Conservation (phyloP, 2,329 filamentous ascomycete genomes). For the Pezicula neosporulosa region DNA sequence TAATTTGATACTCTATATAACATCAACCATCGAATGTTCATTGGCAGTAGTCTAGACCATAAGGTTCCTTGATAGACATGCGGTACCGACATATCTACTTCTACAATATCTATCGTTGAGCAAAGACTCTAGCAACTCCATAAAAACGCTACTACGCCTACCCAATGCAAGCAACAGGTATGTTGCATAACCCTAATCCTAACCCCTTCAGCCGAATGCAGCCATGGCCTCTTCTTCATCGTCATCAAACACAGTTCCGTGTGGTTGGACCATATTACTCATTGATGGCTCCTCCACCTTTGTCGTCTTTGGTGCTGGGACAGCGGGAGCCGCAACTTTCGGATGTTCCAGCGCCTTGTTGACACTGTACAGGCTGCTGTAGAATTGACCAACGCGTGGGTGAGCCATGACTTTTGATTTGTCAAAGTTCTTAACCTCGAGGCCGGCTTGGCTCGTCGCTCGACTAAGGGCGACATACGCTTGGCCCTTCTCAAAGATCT, state of each 20-base stretch:
- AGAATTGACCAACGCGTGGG: constrained; percentile 80
- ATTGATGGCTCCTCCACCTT: constrained; percentile 17
- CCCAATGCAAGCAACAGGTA: not conserved
- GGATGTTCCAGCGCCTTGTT: constrained; percentile 43
- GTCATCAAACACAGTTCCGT: constrained; percentile 34
- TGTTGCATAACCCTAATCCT: not conserved
- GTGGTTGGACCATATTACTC: constrained; percentile 3
- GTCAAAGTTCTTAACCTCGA: constrained; percentile 88
- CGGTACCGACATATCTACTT: not conserved
- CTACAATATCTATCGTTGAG: not conserved
- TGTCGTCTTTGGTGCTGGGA: constrained; percentile 8
- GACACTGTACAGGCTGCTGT: constrained; percentile 74
- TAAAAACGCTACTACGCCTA: constrained; percentile 1
- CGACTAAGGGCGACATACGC: constrained; percentile 95
- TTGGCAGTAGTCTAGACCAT: too few species aligned
- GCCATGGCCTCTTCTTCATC: constrained; percentile 46
- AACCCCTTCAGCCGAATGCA: constrained; percentile 36
- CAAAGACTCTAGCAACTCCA: constrained; percentile 3
- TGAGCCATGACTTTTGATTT: constrained; percentile 93
- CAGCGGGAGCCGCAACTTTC: constrained; percentile 17
- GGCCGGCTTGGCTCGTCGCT: constrained; percentile 79
- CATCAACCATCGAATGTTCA: too few species aligned
- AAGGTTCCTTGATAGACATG: too few species aligned
- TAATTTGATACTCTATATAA: too few species aligned
- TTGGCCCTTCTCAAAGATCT: constrained; percentile 95